These are phyloP conservation scores for Paracamarosporium sp. DNA, from an alignment of 2,329 filamentous ascomycete genomes.

Conservation along the genomic window DNA sequence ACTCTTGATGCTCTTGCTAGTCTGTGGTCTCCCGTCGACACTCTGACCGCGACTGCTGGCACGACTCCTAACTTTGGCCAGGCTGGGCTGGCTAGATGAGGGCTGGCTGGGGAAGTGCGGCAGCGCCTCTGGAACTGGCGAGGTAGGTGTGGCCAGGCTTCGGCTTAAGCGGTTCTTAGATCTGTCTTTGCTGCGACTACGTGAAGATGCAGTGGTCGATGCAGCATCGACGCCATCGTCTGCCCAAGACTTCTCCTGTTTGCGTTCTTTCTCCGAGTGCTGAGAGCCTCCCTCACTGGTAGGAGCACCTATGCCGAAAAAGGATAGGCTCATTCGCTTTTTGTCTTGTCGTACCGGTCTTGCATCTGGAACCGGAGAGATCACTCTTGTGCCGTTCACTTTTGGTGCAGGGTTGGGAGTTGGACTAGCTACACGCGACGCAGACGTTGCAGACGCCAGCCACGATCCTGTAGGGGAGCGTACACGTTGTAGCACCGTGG, in stretches of 20 bases:
- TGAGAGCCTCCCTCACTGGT: slow-evolving; percentile 28
- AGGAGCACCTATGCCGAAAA: slow-evolving; percentile 45
- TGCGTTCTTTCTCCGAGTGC: slow-evolving; percentile 19
- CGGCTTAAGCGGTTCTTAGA: slow-evolving; percentile 35
- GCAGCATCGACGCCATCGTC: slow-evolving; percentile 29
- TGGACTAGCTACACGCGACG: slow-evolving; percentile 35
- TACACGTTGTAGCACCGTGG: slow-evolving; percentile 32
- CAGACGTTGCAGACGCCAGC: slow-evolving; percentile 34
- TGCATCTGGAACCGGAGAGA: slow-evolving; percentile 27
- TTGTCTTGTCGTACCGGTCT: slow-evolving; percentile 45
- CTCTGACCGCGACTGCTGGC: slow-evolving; percentile 19
- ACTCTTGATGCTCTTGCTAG: slow-evolving; percentile 48
- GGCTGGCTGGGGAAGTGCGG: slow-evolving; percentile 24
- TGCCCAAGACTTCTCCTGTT: slow-evolving; percentile 20
- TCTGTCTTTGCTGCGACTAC: slow-evolving; percentile 43
- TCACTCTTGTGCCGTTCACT: slow-evolving; percentile 32
- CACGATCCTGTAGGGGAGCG: slow-evolving; percentile 45
- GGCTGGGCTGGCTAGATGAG: slow-evolving; percentile 27
- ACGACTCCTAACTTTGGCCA: slow-evolving; percentile 19
- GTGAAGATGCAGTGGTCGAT: slow-evolving; percentile 29
- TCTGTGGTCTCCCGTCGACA: slow-evolving; percentile 28
- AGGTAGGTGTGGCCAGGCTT: slow-evolving; percentile 35
- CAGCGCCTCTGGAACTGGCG: slow-evolving; percentile 38
- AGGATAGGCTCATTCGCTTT: slow-evolving; percentile 47
- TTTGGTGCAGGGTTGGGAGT: slow-evolving; percentile 23